A percentile compares a stretch with the other conserved stretches of the same genome.
phyloP scores from a whole-genome alignment of 176 grass and related monocot genomes.

The Raddia guianensis region DNA sequence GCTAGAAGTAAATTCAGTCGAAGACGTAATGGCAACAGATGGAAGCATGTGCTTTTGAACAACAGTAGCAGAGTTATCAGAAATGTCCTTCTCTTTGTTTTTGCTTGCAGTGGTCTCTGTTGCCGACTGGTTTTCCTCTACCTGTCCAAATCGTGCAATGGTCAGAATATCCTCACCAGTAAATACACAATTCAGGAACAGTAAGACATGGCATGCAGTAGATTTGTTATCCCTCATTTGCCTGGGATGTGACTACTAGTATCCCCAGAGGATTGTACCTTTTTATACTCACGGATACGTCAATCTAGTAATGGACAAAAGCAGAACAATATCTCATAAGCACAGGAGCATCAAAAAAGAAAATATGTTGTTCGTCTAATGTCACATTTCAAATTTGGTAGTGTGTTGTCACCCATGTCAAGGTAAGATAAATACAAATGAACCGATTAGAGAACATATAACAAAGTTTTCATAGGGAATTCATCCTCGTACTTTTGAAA shows the following conservation, averaged over 20 bases:
- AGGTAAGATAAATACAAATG: not conserved
- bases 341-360: not conserved
- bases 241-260: slow-evolving; percentile 1
- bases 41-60: slow-evolving; percentile 19
- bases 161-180: slow-evolving; percentile 33
- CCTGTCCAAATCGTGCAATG: slow-evolving; percentile 27
- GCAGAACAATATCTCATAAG: not conserved
- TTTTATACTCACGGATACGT: slow-evolving; percentile 8
- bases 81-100: slow-evolving; percentile 46
- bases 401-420: not conserved
- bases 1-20: slow-evolving; percentile 45
- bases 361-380: not conserved
- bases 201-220: not conserved
- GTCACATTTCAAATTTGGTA: not conserved
- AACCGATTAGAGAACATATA: not conserved
- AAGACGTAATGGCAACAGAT: slow-evolving; percentile 34
- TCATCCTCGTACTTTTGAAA: not conserved
- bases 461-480: not conserved
- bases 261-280: not conserved
- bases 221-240: not conserved
- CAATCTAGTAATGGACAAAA: slow-evolving; percentile 13
- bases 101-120: slow-evolving; percentile 30
- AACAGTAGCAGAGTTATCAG: slow-evolving; percentile 38
- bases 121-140: slow-evolving; percentile 48
- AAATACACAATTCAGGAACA: slow-evolving; percentile 28